Base-by-base conservation (phyloP, 2,329 filamentous ascomycete species). In the Epicoccum sorghinum region DNA sequence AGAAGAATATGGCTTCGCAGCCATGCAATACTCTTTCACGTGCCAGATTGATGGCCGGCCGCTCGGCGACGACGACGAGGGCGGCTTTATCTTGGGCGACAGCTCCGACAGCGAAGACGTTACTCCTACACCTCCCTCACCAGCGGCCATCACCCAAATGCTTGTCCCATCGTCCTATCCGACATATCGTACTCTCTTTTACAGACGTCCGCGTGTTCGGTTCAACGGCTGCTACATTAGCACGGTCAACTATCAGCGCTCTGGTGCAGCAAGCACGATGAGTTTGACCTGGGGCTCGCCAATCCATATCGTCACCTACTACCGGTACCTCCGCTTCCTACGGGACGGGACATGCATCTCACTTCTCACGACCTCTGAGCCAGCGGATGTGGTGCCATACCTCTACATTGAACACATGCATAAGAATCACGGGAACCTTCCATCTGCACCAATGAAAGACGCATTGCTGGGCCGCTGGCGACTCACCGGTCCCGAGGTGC, bases 221-320 rank as follows among this genome's bases (percentile, higher is more conserved):
- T 99, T 96, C 80, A 95, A 95, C 67, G 95, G 95, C 24, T 89
- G 91, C 76, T 99, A 99, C 78, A 98, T 99, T 75, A 91, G 87
- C 74, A 98, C 93, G 0, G 92, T 96, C 55, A 98, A 98, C 78
- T 99, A 99, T 77, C 86, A 91, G 44, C 89, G 95, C 23, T 80
- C 91, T 0, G 95, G 95, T 29, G 89, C 89, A 55, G 82, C 87
- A 9, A 87, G 86, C 3, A 82, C 84, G 18, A 88, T 87, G 60
- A 87, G 86, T 49, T 78, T 89, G 14, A 88, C 89, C 1, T 96
- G 93, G 91, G 69, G 71, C 52, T 88, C 84, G 23, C 93, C 93
- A 7, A 89, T 98, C 32, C 92, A 96, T 72, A 96, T 98, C 54
- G 92, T 99, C 43, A 99, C 95, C 0, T 99, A 98, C 78, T 99